A percentile compares a stretch with the other conserved stretches of the same genome.
phyloP scores from a whole-genome alignment of 768 basidiomycete species.

The Xanthoconium purpureum region DNA sequence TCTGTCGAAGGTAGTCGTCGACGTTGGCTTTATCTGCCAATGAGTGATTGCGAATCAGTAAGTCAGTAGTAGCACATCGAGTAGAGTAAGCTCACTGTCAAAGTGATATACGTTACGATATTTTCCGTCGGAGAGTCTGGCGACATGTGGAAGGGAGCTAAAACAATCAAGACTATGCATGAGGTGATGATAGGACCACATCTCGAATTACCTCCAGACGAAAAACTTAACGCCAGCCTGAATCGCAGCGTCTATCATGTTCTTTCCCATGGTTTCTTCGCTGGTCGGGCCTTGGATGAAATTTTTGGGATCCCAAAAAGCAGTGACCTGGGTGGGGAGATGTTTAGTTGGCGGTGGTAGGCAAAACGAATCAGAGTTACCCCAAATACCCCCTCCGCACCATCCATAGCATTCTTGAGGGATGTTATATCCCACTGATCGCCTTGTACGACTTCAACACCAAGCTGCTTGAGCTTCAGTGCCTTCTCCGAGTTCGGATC shows the following conservation, averaged over 20 bases:
- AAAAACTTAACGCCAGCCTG: constrained; percentile 26
- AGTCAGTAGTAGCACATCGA: neutral
- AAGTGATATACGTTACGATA: constrained; percentile 24
- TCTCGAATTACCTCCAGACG: constrained; percentile 24
- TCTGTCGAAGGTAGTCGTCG: constrained; percentile 22
- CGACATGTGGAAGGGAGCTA: constrained; percentile 20
- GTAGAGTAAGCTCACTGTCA: constrained; percentile 18
- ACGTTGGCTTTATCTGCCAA: constrained; percentile 22
- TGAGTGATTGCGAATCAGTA: neutral
- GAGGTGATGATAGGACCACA: neutral
- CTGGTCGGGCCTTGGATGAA: constrained; percentile 11
- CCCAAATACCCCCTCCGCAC: constrained; percentile 33
- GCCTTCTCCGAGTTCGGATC: constrained; percentile 26
- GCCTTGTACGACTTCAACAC: constrained; percentile 23
- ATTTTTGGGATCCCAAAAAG: constrained; percentile 23
- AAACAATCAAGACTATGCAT: neutral
- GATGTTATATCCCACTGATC: constrained; percentile 26
- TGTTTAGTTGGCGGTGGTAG: neutral
- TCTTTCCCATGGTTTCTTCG: constrained; percentile 29
- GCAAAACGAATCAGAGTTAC: constrained; percentile 10
- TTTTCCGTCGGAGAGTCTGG: constrained; percentile 20
- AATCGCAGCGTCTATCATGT: constrained; percentile 29
- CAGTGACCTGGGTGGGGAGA: constrained; percentile 23
- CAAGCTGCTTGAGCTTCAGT: constrained; percentile 18
- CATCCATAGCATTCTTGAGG: constrained; percentile 25